phyloP scores from a whole-genome alignment of 441 rosid species.

The Pelargonium myrrhifolium region DNA sequence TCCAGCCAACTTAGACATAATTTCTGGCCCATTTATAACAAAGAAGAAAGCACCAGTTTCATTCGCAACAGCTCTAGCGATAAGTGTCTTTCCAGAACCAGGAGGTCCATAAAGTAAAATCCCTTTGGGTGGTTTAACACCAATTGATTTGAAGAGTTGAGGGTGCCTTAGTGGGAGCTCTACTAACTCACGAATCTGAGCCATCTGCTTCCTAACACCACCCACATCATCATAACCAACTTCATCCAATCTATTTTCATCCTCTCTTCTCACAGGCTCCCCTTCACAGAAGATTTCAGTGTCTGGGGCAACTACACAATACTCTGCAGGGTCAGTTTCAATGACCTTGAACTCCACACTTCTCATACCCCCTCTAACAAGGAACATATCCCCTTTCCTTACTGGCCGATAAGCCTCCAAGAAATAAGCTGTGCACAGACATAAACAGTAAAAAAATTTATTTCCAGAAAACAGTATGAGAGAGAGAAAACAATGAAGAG shows the following conservation, averaged over 20 bases:
- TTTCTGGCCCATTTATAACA: too few species aligned
- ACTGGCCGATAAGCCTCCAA: constrained; percentile 16
- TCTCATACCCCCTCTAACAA: constrained; percentile 21
- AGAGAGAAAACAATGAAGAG: too few species aligned
- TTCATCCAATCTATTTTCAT: constrained; percentile 17
- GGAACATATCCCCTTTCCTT: constrained; percentile 14
- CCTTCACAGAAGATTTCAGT: constrained; percentile 23
- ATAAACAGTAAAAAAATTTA: background rate
- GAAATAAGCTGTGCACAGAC: constrained; percentile 12
- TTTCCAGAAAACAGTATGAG: too few species aligned
- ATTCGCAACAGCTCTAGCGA: constrained; percentile 36
- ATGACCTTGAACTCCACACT: background rate
- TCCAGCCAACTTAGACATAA: constrained; percentile 23
- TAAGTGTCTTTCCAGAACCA: constrained; percentile 36
- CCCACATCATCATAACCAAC: constrained; percentile 23
- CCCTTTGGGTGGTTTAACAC: constrained; percentile 17
- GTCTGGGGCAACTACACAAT: constrained; percentile 19
- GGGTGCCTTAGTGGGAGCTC: constrained; percentile 23
- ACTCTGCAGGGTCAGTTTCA: constrained; percentile 21
- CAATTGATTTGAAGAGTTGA: constrained; percentile 14
- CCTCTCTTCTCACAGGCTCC: constrained; percentile 22
- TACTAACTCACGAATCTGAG: constrained; percentile 21
- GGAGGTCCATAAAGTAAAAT: constrained; percentile 35
- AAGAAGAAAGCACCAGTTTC: constrained; percentile 36
- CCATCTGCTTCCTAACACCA: constrained; percentile 23